Base-by-base conservation (phyloP, 805 yeast genomes). In the Starmerella etchellsii region DNA sequence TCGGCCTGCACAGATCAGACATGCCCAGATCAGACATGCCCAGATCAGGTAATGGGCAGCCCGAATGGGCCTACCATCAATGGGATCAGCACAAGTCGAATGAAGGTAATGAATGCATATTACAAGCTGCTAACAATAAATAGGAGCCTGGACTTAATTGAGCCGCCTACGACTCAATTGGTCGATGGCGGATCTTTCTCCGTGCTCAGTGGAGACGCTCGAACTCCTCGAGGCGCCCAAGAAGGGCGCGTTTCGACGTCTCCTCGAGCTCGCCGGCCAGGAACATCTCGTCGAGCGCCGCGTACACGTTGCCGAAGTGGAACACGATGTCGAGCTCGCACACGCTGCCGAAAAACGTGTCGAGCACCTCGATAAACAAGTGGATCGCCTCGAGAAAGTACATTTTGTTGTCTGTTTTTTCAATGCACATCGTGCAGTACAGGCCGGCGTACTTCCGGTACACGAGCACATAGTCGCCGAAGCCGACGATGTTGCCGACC, bases 291-390 rank as follows among this genome's bases (percentile, higher is more conserved):
- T 91, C 96, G 44, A 91, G 58, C 8, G 85, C 79, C 40, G 72
- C 68, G 58, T 85, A 82, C 11, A 83, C 77, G 58, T 80, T 83
- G 66, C 78, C 78, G 61, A 88, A 88, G 60, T 85, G 84, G 66
- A 87, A 91, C 18, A 91, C 93, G 42, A 91, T 69, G 58, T 88
- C 97, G 50, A 88, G 68, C 61, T 88, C 96, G 62, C 96, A 87
- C 7, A 88, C 97, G 54, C 78, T 84, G 49, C 84, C 79, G 54
- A 88, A 88, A 57, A 78, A 83, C 11, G 76, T 68, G 58, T 88
- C 97, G 41, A 88, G 64, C 8, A 84, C 74, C 61, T 91, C 95
- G 16, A 88, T 96, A 47, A 88, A 73, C 40, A 87, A 65, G 56
- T 88, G 97, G 29, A 88, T 75, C 22, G 81, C 75, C 46, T 91